Base-by-base conservation (phyloP, 805 yeast genomes). In the Schwanniomyces sp. region DNA sequence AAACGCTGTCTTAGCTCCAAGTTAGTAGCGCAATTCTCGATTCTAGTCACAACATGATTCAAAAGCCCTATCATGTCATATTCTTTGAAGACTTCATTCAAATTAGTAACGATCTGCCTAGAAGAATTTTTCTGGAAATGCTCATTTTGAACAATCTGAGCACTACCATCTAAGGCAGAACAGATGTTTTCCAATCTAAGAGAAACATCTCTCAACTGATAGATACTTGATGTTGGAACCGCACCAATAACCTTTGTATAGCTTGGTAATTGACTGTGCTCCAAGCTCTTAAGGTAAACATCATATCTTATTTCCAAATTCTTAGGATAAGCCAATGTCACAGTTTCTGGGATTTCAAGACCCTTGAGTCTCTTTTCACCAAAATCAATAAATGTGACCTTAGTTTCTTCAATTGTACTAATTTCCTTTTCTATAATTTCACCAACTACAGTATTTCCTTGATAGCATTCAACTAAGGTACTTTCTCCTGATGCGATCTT, bases 301-400 rank as follows among this genome's bases (percentile, higher is more conserved):
- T 79, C 80, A 65, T 78, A 78, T 54, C 98, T 77, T 3, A 85
- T 70, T 3, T 75, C 76, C 47, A 91, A 69, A 25, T 75, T 72
- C 46, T 74, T 72, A 1, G 98, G 96, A 69, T 85, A 91, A 0
- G 84, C 81, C 41, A 90, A 74, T 21, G 95, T 88, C 12, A 94
- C 85, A 34, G 78, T 78, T 64, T 94, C 99, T 2, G 96, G 96
- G 30, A 91, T 85, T 76, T 94, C 99, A 14, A 94, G 76, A 16
- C 99, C 99, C 64, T 94, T 94, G 60, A 94, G 76, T 64, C 91
- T 91, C 61, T 81, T 84, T 60, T 91, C 96, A 21, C 99, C 99
- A 44, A 88, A 68, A 40, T 81, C 83, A 51, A 78, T 79, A 49
- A 82, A 78, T 11, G 69, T 75, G 76, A 85, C 86, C 0, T 95